These are phyloP conservation scores for Zygosaccharomyces bisporus DNA, from an alignment of 805 yeast genomes.

Conservation along the genomic window DNA sequence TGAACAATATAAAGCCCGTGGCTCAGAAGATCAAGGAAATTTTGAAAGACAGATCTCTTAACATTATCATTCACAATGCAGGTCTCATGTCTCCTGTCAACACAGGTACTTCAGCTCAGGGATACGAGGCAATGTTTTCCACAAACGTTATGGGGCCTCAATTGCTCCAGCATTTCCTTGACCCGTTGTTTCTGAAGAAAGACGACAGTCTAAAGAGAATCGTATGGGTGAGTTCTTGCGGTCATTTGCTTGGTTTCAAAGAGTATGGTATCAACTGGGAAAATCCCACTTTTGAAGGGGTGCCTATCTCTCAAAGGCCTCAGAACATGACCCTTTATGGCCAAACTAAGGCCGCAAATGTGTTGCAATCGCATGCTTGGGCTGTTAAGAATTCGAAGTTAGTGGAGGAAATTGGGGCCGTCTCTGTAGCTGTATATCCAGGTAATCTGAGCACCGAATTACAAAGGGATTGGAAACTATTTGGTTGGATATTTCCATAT, in stretches of 20 bases:
- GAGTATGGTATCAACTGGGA: conserved; percentile 36
- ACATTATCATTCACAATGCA: conserved; percentile 38
- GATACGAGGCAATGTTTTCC: conserved; percentile 38
- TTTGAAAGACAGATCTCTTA: conserved; percentile 24
- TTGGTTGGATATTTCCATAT: conserved; percentile 11
- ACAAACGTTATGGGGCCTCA: conserved; percentile 40
- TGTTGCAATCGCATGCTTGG: conserved; percentile 38
- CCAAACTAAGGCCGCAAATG: conserved; percentile 40
- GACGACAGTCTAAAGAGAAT: conserved; percentile 35
- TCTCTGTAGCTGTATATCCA: conserved; percentile 38
- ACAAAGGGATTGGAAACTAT: conserved; percentile 27
- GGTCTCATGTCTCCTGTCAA: conserved; percentile 36
- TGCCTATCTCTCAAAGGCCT: conserved; percentile 21
- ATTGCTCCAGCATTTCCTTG: conserved; percentile 37
- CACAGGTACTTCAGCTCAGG: conserved; percentile 33
- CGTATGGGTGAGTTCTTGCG: conserved; percentile 40
- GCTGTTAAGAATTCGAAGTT: conserved; percentile 25
- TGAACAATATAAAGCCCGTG: conserved; percentile 35
- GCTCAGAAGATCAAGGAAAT: conserved; percentile 22
- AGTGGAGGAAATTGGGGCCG: conserved; percentile 30
- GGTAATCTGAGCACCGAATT: conserved; percentile 37
- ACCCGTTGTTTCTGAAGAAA: conserved; percentile 36
- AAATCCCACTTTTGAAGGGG: conserved; percentile 28
- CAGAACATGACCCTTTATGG: conserved; percentile 30
- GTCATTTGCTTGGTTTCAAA: conserved; percentile 30